Evolutionary conservation across 2,329 filamentous ascomycete species (phyloP), one percentile per base, ranked within the genome.

Genomic region (Coleophoma cylindrospora): DNA sequence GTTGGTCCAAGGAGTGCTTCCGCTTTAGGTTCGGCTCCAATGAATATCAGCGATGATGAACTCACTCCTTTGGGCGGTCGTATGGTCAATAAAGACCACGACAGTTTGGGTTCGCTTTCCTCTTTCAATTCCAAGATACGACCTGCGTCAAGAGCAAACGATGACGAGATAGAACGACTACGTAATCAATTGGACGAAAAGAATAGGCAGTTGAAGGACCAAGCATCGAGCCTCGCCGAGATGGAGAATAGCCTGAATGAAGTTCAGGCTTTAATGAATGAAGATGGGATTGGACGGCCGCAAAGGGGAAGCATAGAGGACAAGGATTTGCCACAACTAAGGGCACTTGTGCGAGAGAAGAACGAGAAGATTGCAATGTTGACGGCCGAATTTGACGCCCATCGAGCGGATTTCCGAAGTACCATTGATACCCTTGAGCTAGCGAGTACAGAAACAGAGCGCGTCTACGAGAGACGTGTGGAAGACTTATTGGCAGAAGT

Each of bases 351-450:
- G 48, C 81, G 89, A 21, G 94, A 99, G 70, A 96, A 95, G 77
- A 96, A 96, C 62, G 94, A 99, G 51, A 96, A 91, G 73, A 96
- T 99, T 57, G 84, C 87, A 22, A 85, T 92, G 75, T 79, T 99
- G 59, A 97, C 91, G 1, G 83, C 89, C 9, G 94, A 99, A 65
- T 99, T 99, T 61, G 94, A 99, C 64, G 83, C 87, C 10, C 92
- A 99, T 66, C 81, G 94, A 51, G 92, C 94, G 15, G 94, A 99
- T 68, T 99, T 99, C 70, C 79, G 94, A 58, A 96, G 89, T 67
- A 99, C 94, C 15, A 94, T 99, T 54, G 94, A 99, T 70, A 96
- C 92, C 0, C 76, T 99, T 46, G 94, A 99, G 68, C 81, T 97
- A 73, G 95, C 94, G 2, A 95, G 91, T 64, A 88, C 91, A 0